Evolutionary conservation across 768 basidiomycete genomes (phyloP), one percentile per base, ranked within the genome.

Genomic region (Fomitopsis serialis): DNA sequence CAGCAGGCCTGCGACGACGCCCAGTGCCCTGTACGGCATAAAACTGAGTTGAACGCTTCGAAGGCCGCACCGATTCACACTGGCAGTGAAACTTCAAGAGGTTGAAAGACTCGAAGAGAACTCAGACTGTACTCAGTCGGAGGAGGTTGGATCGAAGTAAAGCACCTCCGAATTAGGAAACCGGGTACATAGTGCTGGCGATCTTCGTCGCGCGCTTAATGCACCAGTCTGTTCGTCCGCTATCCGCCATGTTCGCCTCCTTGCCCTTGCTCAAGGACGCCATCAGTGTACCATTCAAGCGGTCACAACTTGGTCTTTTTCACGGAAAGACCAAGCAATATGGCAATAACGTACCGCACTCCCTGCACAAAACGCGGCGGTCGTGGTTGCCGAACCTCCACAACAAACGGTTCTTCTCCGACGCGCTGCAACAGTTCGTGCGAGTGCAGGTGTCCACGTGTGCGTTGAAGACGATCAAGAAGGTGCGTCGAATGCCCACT

Each of bases 311-410:
- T 2, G 92, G 91, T 51, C 82, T 95, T 1, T 93, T 88, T 64
- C 89, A 92, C 51, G 91, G 91, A 15, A 87, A 84, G 66, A 80
- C 73, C 51, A 89, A 84, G 61, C 85, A 84, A 62, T 82, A 82
- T 59, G 92, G 92, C 23, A 93, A 94, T 75, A 93, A 86, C 64
- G 90, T 94, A 45, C 91, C 92, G 0, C 87, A 91, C 68, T 93
- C 92, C 22, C 85, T 86, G 66, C 80, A 87, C 66, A 94, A 93
- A 73, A 93, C 93, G 23, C 84, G 88, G 47, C 77, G 92, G 37
- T 79, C 86, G 42, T 95, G 92, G 92, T 74, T 92, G 11, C 92
- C 92, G 34, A 95, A 95, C 69, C 78, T 92, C 22, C 91, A 93
- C 59, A 72, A 74, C 48, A 92, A 93, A 68, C 79, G 83, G 1